A percentile compares a stretch with the other conserved stretches of the same genome.
These are phyloP conservation scores for Termitomyces sp. DNA, from an alignment of 768 basidiomycete species.

Conservation along the genomic window DNA sequence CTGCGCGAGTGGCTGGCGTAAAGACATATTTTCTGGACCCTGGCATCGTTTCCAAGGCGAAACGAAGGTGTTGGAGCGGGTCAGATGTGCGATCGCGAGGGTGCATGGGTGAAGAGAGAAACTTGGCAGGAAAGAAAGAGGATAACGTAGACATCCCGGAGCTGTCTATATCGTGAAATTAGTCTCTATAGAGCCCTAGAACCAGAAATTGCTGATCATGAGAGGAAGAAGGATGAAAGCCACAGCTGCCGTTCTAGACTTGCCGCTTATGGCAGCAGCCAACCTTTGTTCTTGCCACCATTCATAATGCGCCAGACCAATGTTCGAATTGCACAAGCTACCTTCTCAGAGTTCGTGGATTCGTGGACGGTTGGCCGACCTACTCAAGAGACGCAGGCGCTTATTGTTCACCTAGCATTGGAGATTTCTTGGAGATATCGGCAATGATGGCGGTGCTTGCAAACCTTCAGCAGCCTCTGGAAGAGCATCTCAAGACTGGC, in stretches of 20 bases:
- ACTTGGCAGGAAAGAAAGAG: constrained; percentile 44
- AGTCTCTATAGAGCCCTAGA: constrained; percentile 8
- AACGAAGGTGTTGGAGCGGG: constrained; percentile 69
- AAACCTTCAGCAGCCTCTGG: not conserved
- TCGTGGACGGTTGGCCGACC: too few relatives aligned
- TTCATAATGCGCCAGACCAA: not conserved
- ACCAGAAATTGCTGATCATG: constrained; percentile 11
- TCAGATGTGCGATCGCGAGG: constrained; percentile 55
- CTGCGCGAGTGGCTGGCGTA: constrained; percentile 68
- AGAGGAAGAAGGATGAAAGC: not conserved
- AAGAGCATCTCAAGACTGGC: not conserved
- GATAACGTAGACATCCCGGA: constrained; percentile 23
- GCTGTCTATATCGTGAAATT: constrained; percentile 4
- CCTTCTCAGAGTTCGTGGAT: not conserved
- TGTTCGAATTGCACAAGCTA: not conserved
- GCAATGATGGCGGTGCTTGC: not conserved
- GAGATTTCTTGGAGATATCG: too few relatives aligned
- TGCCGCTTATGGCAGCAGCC: constrained; percentile 12
- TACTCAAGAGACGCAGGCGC: not conserved
- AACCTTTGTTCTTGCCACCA: constrained; percentile 5
- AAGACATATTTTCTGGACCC: constrained; percentile 76
- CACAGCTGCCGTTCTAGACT: not conserved
- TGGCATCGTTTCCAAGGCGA: constrained; percentile 78
- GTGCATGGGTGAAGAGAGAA: constrained; percentile 50
- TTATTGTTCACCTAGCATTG: not conserved